Base-by-base conservation (phyloP, 192 early-diverging fungal genomes). In the Dispira simplex region DNA sequence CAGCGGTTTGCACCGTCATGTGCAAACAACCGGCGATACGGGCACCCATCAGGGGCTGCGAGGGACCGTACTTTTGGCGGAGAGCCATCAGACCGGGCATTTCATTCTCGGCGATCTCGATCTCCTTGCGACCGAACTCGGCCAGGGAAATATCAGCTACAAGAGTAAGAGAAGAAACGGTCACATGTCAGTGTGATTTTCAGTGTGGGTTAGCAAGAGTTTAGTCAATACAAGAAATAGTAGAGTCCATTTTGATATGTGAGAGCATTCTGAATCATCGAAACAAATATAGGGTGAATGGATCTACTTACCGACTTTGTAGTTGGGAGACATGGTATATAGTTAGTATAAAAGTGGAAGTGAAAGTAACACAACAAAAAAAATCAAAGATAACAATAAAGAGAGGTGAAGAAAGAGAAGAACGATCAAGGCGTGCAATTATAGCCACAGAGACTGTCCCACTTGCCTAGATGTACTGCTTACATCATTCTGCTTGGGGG, bases 1-100 rank as follows among this genome's bases (percentile, higher is more conserved):
- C 92, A 63, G 92, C 95, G 53, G 92, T 96, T 85, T 98, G 93
- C 78, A 98, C 90, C 76, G 93, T 98, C 95, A 98, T 98, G 85
- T 98, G 93, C 70, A 98, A 83, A 77, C 93, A 98, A 46, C 95
- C 95, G 65, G 90, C 90, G 69, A 98, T 91, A 70, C 95, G 90
- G 64, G 95, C 90, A 77, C 93, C 95, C 75, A 84, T 82, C 69
- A 98, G 86, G 64, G 92, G 86, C 79, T 96, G 85, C 56, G 73
- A 57, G 58, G 89, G 81, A 49, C 90, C 90, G 81, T 96, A 98
- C 85, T 93, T 93, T 67, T 79, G 68, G 77, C 93, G 90, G 65
- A 96, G 82, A 70, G 81, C 76, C 87, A 98, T 96, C 69, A 98
- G 86, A 71, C 95, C 93, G 66, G 93, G 93, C 95, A 98, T 98